These are phyloP conservation scores for Ampelomyces quisqualis DNA, from an alignment of 2,329 filamentous ascomycete genomes.

Conservation along the genomic window DNA sequence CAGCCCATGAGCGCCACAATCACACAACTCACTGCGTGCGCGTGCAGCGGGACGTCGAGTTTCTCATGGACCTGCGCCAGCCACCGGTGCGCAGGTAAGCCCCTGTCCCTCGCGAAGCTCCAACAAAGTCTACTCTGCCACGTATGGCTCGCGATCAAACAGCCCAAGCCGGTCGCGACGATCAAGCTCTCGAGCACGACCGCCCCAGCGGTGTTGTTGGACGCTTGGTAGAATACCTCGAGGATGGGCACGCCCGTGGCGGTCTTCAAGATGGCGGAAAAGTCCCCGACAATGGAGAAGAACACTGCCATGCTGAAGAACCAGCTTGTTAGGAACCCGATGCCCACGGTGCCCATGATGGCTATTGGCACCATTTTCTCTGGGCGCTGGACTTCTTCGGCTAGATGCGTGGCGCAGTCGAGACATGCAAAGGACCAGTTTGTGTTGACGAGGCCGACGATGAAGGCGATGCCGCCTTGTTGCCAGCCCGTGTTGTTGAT, in stretches of 20 bases:
- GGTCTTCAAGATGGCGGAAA: slow-evolving; percentile 44
- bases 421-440: slow-evolving; percentile 55
- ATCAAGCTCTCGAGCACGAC: slow-evolving; percentile 51
- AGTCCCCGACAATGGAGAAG: slow-evolving; percentile 52
- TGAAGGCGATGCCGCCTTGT: slow-evolving; percentile 52
- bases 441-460: slow-evolving; percentile 54
- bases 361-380: slow-evolving; percentile 53
- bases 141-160: slow-evolving; percentile 51
- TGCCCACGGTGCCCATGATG: slow-evolving; percentile 52
- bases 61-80: slow-evolving; percentile 45
- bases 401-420: slow-evolving; percentile 54
- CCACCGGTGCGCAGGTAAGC: slow-evolving; percentile 48
- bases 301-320: slow-evolving; percentile 53
- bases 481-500: slow-evolving; percentile 55
- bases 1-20: slow-evolving; percentile 51
- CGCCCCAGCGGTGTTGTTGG: slow-evolving; percentile 47
- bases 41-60: slow-evolving; percentile 50
- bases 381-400: slow-evolving; percentile 53
- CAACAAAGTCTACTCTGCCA: slow-evolving; percentile 55
- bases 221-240: slow-evolving; percentile 50
- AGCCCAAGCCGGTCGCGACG: slow-evolving; percentile 51
- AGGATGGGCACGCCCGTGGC: slow-evolving; percentile 51
- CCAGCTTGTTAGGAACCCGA: slow-evolving; percentile 54
- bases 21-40: slow-evolving; percentile 47
- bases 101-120: slow-evolving; percentile 56